phyloP scores from a whole-genome alignment of 768 basidiomycete species.

The Rhodotorula sphaerocarpa region DNA sequence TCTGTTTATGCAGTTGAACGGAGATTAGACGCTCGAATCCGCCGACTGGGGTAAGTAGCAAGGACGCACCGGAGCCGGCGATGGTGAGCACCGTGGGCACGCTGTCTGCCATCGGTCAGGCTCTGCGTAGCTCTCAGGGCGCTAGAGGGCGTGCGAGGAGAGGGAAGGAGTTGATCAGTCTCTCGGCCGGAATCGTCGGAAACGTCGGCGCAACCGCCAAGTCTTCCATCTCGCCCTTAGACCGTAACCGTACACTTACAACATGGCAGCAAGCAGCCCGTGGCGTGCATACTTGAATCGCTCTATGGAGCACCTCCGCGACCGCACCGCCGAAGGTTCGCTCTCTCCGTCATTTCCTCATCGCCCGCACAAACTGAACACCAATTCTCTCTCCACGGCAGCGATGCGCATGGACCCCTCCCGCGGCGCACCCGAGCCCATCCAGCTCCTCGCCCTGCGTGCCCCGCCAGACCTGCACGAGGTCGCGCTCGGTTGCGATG shows the following conservation, averaged over 20 bases:
- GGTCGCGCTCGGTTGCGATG: constrained; percentile 75
- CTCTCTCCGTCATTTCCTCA: background rate
- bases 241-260: no score
- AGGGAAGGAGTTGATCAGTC: no score
- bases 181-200: no score
- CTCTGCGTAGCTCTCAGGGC: no score
- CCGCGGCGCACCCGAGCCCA: background rate
- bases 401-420: constrained; percentile 35
- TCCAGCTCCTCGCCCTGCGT: constrained; percentile 58
- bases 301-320: constrained; percentile 34
- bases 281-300: constrained; percentile 33
- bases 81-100: constrained; percentile 25
- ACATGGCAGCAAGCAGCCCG: constrained; percentile 15
- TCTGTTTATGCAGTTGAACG: constrained; percentile 44
- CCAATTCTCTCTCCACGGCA: background rate
- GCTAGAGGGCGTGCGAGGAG: no score
- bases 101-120: background rate
- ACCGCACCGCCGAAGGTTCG: constrained; percentile 31
- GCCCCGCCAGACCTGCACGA: constrained; percentile 53
- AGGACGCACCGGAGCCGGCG: constrained; percentile 23
- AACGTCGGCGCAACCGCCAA: no score
- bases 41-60: background rate
- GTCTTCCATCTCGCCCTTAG: no score
- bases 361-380: background rate
- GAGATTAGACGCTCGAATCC: no score